A percentile compares a stretch with the other conserved stretches of the same genome.
phyloP scores from a whole-genome alignment of 2,329 filamentous ascomycete genomes.

The Penicillium paneum region DNA sequence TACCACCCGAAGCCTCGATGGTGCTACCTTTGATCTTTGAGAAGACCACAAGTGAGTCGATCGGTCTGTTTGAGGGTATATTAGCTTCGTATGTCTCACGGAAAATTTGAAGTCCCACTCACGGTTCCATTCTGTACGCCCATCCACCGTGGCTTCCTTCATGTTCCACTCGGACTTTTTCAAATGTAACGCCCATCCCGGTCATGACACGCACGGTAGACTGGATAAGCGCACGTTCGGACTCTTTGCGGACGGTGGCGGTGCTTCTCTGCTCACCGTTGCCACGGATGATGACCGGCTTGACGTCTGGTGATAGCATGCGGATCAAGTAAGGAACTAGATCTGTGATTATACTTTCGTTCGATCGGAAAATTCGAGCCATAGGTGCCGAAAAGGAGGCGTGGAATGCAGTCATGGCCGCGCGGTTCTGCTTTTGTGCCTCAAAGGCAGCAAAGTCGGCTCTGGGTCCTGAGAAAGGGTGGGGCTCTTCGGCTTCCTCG shows the following conservation, averaged over 20 bases:
- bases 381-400: conserved; percentile 68
- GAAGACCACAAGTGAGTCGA: conserved; percentile 77
- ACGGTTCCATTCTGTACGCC: conserved; percentile 95
- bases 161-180: conserved; percentile 73
- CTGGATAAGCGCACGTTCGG: conserved; percentile 75
- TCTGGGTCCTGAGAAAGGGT: conserved; percentile 76
- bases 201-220: conserved; percentile 77
- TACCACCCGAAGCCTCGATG: conserved; percentile 51
- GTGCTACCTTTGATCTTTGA: conserved; percentile 39
- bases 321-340: conserved; percentile 80
- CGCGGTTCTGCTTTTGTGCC: conserved; percentile 71
- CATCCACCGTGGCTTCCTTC: conserved; percentile 64
- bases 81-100: conserved; percentile 4
- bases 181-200: conserved; percentile 77
- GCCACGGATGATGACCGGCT: conserved; percentile 79
- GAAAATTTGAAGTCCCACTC: conserved; percentile 44
- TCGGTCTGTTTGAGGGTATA: conserved; percentile 42
- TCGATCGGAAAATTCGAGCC: conserved; percentile 72
- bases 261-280: conserved; percentile 62
- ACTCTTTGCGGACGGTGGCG: conserved; percentile 83
- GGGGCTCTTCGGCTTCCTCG: conserved; percentile 50
- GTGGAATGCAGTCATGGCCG: conserved; percentile 71
- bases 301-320: conserved; percentile 84
- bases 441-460: conserved; percentile 82
- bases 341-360: conserved; percentile 73